Conservation (phyloP, 2,329 filamentous ascomycete genomes). For the Ploettnerulaceae sp. region DNA sequence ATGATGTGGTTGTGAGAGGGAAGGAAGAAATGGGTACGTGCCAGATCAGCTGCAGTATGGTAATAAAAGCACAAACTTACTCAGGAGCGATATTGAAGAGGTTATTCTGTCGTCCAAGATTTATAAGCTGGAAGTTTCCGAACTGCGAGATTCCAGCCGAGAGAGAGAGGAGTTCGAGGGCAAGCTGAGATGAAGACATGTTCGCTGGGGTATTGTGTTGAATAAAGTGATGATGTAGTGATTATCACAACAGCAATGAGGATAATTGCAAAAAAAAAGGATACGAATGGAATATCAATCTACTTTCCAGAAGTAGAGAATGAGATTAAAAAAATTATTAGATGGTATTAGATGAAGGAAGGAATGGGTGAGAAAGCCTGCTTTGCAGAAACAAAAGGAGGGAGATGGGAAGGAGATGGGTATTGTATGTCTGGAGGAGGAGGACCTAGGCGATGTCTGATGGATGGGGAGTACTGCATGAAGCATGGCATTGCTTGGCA, state of each 20-base stretch:
- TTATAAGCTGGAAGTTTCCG: background rate
- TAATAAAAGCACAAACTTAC: no score
- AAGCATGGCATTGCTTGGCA: background rate
- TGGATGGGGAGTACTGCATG: background rate
- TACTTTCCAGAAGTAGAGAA: constrained; percentile 9
- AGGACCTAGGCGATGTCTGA: no score
- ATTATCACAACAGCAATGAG: no score
- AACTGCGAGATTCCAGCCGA: background rate
- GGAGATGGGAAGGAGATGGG: background rate
- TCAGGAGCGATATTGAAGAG: background rate
- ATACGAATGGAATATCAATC: background rate
- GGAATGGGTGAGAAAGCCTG: background rate
- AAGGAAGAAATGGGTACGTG: no score
- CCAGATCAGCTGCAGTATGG: no score
- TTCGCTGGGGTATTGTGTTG: background rate
- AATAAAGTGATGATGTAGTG: background rate
- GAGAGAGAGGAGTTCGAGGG: constrained; percentile 6
- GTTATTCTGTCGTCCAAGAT: constrained; percentile 2
- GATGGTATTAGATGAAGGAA: background rate
- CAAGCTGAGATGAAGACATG: constrained; percentile 1
- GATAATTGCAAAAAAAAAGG: background rate
- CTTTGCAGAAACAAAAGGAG: background rate
- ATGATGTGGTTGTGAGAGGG: no score
- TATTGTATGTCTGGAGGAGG: background rate
- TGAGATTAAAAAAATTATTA: no score